Conservation (phyloP, 148 eudicot species). For the Cornus controversa region DNA sequence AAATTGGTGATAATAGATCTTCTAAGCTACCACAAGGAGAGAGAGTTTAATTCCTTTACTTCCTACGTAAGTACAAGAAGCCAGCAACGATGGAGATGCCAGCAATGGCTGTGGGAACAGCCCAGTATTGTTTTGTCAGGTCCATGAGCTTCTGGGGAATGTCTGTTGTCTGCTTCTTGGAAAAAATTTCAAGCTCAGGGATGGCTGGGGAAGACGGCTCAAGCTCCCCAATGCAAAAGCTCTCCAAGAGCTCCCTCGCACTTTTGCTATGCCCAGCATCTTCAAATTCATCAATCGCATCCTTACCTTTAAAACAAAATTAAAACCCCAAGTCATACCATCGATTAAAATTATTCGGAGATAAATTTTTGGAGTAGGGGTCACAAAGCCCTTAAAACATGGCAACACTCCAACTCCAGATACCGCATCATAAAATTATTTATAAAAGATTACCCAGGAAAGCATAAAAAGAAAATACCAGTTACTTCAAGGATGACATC, state of each 20-base stretch:
- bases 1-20: neutral
- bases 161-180: conserved; percentile 29
- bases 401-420: neutral
- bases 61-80: conserved; percentile 61
- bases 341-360: neutral
- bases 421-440: neutral
- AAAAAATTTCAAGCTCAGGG: conserved; percentile 42
- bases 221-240: conserved; percentile 76
- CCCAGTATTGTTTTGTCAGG: conserved; percentile 62
- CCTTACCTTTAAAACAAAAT: conserved; percentile 55
- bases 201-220: conserved; percentile 52
- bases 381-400: neutral
- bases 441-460: neutral
- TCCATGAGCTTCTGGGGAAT: conserved; percentile 43
- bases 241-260: conserved; percentile 74
- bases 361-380: neutral
- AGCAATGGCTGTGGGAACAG: conserved; percentile 47
- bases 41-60: conserved; percentile 20
- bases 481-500: conserved; percentile 68
- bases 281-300: conserved; percentile 93
- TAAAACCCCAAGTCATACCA: neutral
- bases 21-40: neutral
- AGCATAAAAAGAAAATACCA: conserved; percentile 37
- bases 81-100: conserved; percentile 61
- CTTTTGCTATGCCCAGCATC: conserved; percentile 88